Evolutionary conservation across 495 filamentous ascomycete genomes (phyloP).

Genomic region (Podospora pseudopauciseta): DNA sequence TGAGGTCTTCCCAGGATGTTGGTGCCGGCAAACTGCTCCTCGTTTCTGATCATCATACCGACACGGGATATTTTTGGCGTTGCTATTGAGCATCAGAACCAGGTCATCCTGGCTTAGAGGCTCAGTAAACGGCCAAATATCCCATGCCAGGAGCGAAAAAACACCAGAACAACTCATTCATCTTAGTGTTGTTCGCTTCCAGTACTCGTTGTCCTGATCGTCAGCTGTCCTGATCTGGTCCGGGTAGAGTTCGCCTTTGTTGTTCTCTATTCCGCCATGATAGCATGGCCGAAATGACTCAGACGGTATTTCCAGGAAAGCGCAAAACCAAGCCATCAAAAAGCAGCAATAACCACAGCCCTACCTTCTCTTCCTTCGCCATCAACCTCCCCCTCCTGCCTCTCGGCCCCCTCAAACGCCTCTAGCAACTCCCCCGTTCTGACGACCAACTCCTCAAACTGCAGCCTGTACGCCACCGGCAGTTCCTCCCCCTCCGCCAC

Average conservation of each 20-base stretch:
- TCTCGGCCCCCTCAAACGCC: constrained; percentile 53
- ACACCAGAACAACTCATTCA: constrained; percentile 12
- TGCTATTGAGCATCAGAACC: not conserved
- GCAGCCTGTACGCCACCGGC: constrained; percentile 56
- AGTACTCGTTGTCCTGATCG: not conserved
- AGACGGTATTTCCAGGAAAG: too few species aligned
- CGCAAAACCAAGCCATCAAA: constrained; percentile 25
- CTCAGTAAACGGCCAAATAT: not conserved
- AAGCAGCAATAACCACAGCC: constrained; percentile 55
- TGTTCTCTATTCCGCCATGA: too few species aligned
- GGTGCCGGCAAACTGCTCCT: not conserved
- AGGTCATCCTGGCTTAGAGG: not conserved
- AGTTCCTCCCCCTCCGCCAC: constrained; percentile 52
- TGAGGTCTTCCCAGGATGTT: not conserved
- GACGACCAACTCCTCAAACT: constrained; percentile 61
- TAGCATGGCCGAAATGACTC: too few species aligned
- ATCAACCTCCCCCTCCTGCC: constrained; percentile 41
- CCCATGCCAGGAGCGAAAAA: not conserved
- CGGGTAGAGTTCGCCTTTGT: not conserved
- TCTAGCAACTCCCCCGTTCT: constrained; percentile 57
- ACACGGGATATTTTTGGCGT: not conserved
- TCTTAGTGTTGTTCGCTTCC: constrained; percentile 4
- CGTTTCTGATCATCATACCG: not conserved
- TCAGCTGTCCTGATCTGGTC: not conserved
- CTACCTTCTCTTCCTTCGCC: constrained; percentile 41